Evolutionary conservation across 2,329 filamentous ascomycete species (phyloP), one percentile per base, ranked within the genome.

Genomic region (Penicillium griseofulvum): DNA sequence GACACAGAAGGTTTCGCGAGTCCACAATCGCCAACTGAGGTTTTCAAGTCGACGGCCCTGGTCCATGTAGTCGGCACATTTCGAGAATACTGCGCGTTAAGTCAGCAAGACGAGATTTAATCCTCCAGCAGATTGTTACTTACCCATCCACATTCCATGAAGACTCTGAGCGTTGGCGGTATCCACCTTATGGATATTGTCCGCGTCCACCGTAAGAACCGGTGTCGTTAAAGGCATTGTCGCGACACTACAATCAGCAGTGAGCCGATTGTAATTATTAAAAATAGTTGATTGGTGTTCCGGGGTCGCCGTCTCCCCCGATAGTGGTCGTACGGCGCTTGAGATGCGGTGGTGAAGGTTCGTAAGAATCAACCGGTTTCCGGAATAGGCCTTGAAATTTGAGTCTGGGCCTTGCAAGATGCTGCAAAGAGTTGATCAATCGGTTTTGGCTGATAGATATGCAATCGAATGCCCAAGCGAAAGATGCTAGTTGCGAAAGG

Each of bases 91-190:
- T 94, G 70, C 39, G 10, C 6, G 24, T 14, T 33, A 19, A 14
- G 24, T 54, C 17, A 54, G 51, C 51, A 49, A 33, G 29, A 33
- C 16, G 10, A 28, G 17, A 41, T 33, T 36, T 29, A 22, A 49
- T 31, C 11, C 11, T 5, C 29, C 29, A 17, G 38, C 12, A 28
- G n/a, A 16, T 26, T 45, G 62, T 72, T 65, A 82, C 89, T 83
- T 78, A 96, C 91, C 90, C 74, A 91, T 93, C 91, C 92, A 96
- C 85, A 97, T 95, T 80, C 90, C 92, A 78, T 94, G 95, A 49
- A 97, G 85, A 71, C 92, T 95, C 77, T 96, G 90, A 28, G 90
- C 87, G 74, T 96, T 96, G 64, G 88, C 84, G 1, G 93, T 96
- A 77, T 97, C 92, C 69, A 97, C 91, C 74, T 95, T 91, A 80